phyloP scores from a whole-genome alignment of 306 rosid genomes.

The Biancaea sappan region DNA sequence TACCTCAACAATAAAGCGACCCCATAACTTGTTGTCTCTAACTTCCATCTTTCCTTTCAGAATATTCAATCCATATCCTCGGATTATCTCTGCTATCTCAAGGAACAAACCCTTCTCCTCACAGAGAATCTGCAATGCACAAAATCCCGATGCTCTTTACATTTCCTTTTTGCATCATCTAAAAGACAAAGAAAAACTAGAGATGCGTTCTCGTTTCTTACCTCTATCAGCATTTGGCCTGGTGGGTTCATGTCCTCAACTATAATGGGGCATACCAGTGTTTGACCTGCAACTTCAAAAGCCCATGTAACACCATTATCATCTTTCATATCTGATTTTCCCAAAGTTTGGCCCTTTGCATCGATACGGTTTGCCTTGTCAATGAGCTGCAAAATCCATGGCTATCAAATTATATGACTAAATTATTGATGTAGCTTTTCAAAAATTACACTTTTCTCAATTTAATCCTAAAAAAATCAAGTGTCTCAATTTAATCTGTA shows the following conservation, averaged over 20 bases:
- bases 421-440: too few species aligned
- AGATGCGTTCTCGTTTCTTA: conserved; percentile 31
- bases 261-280: conserved; percentile 75
- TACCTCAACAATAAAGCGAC: conserved; percentile 80
- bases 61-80: conserved; percentile 69
- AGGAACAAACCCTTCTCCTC: conserved; percentile 77
- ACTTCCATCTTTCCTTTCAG: conserved; percentile 80
- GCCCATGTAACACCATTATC: conserved; percentile 78
- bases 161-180: too few species aligned
- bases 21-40: conserved; percentile 74
- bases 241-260: conserved; percentile 79
- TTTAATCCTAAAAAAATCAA: too few species aligned
- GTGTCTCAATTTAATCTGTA: too few species aligned
- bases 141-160: conserved; percentile 1
- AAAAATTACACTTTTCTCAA: too few species aligned
- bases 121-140: conserved; percentile 68
- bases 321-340: conserved; percentile 29
- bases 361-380: conserved; percentile 49
- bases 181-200: too few species aligned
- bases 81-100: conserved; percentile 70
- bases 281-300: conserved; percentile 63
- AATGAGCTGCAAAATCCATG: conserved; percentile 51
- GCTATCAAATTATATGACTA: conserved; percentile 30
- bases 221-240: conserved; percentile 93
- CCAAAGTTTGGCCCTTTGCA: conserved; percentile 43